Evolutionary conservation across 768 basidiomycete species (phyloP).

Genomic region (Sarcomyxa edulis): DNA sequence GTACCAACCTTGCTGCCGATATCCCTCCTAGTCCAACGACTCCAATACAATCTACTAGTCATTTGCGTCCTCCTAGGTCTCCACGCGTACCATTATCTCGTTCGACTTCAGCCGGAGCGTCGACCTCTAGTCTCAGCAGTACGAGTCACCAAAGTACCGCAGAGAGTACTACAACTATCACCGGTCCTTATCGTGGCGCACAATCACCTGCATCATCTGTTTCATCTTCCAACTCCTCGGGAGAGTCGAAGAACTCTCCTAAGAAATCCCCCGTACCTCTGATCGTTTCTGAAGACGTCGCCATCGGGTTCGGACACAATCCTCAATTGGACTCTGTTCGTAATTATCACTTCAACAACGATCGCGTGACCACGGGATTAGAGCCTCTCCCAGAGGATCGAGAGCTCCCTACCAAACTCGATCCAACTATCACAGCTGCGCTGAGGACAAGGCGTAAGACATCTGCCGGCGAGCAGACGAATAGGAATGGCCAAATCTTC

Average conservation of each 20-base stretch:
- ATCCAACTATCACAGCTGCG: background rate
- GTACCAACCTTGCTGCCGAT: constrained; percentile 2
- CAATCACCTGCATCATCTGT: constrained; percentile 37
- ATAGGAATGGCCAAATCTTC: background rate
- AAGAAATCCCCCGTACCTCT: constrained; percentile 19
- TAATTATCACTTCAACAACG: constrained; percentile 1
- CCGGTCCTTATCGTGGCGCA: constrained; percentile 19
- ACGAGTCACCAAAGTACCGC: too few species aligned
- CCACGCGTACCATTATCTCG: too few species aligned
- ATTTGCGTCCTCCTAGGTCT: too few species aligned
- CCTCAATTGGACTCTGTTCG: constrained; percentile 5
- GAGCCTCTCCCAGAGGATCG: constrained; percentile 14
- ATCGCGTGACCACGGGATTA: constrained; percentile 4
- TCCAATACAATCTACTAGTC: background rate
- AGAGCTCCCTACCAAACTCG: background rate
- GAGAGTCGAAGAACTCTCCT: background rate
- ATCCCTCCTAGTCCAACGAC: constrained; percentile 2
- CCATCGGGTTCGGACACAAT: constrained; percentile 38
- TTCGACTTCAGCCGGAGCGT: background rate
- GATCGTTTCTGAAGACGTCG: constrained; percentile 30
- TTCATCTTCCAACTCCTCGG: constrained; percentile 18
- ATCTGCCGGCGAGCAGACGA: background rate
- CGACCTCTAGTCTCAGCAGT: too few species aligned
- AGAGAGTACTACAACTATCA: too few species aligned
- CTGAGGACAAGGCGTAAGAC: too few species aligned